Evolutionary conservation across 148 eudicot species (phyloP).

Genomic region (Vaccinium vitisidaea): DNA sequence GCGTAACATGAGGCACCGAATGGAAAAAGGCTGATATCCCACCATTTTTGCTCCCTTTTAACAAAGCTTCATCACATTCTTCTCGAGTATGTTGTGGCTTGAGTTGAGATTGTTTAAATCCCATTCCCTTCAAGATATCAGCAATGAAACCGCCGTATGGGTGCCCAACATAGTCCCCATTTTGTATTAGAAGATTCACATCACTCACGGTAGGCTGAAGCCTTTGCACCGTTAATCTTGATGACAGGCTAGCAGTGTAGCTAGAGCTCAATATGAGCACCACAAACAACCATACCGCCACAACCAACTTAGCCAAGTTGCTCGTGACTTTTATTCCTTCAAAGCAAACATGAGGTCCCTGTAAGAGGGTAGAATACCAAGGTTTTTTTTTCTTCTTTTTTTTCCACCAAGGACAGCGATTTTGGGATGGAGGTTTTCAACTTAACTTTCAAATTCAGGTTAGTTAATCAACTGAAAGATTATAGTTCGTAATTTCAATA

Average conservation of each 20-base stretch:
- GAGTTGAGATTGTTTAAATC: constrained; percentile 11
- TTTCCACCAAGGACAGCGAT: too few species aligned
- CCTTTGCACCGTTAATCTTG: constrained; percentile 25
- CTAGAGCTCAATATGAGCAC: constrained; percentile 21
- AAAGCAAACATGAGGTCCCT: not conserved
- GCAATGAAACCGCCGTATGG: constrained; percentile 22
- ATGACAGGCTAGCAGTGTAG: constrained; percentile 28
- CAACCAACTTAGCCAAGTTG: constrained; percentile 18
- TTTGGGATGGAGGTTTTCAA: too few species aligned
- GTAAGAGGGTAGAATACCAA: too few species aligned
- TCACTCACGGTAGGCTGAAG: constrained; percentile 23
- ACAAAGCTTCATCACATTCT: constrained; percentile 12
- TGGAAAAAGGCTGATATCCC: constrained; percentile 31
- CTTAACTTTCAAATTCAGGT: too few species aligned
- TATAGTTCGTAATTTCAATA: too few species aligned
- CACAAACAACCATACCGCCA: constrained; percentile 11
- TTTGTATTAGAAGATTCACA: constrained; percentile 21
- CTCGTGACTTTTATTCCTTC: constrained; percentile 20
- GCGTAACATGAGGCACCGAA: constrained; percentile 2
- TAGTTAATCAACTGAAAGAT: too few species aligned
- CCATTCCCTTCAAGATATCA: constrained; percentile 9
- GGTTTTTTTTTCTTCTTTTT: too few species aligned
- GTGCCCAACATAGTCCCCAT: constrained; percentile 25
- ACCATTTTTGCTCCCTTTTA: constrained; percentile 20
- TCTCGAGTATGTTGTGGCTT: not conserved